Base-by-base conservation (phyloP, 164 flowering plant species). In the grape (Vitis vinifera) region DNA sequence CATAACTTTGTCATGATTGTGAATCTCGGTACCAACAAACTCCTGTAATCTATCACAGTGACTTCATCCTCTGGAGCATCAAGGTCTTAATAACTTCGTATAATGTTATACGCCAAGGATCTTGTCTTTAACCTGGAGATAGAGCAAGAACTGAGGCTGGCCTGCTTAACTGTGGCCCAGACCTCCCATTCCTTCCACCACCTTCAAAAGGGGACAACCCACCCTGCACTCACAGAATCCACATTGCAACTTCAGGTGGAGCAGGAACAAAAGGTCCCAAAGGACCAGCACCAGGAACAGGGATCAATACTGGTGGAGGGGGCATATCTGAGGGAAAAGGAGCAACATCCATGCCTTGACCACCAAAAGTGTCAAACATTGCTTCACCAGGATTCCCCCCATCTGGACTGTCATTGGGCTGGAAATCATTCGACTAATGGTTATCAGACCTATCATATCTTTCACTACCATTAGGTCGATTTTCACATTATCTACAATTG, bases 221-320 rank as follows among this genome's bases (percentile, higher is more conserved):
- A 62, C 97, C 91, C 71, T 92, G 97, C 62, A 93, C 99, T 66
- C 97, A 78, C 69, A 96, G 61, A 92, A 96, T 90, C 62, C 81
- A 84, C 97, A 96, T 93, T 23, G 99, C 99, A 76, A 93, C 95
- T 75, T 96, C 99, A 76, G 99, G 99, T 52, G 99, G 99, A 31
- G 99, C 99, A 65, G 99, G 99, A 72, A 96, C 98, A 87, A 96
- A 96, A 27, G 99, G 99, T 11, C 99, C 99, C 78, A 96, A 58
- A 9, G 99, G 99, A 16, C 99, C 99, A 76, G 99, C 99, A 77
- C 99, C 99, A 78, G 99, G 99, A 65, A 96, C 97, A 77, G 99
- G 99, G 97, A 96, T 96, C 78, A 96, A 74, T 23, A 93, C 92
- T 51, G 97, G 92, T 10, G 96, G 98, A 66, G 98, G 95, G 3